A percentile compares a stretch with the other conserved stretches of the same genome.
Evolutionary conservation across 805 yeast species (phyloP).

Genomic region (Lachancea kluyveri): DNA sequence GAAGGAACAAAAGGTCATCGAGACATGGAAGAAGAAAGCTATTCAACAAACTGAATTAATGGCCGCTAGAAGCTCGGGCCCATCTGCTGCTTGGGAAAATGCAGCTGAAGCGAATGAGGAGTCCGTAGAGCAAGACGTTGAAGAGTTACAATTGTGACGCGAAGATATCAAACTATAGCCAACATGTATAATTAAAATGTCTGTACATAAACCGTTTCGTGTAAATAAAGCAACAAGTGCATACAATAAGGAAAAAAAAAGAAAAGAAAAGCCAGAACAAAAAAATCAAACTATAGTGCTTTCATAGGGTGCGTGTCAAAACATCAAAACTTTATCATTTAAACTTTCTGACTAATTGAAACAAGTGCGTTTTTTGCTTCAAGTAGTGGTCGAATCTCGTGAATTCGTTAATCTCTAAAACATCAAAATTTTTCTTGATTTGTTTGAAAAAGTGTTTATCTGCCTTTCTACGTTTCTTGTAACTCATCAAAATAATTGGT

Average conservation of each 20-base stretch:
- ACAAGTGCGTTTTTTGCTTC: conserved; percentile 37
- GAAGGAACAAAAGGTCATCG: conserved; percentile 64
- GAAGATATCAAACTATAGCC: too few relatives aligned
- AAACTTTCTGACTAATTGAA: conserved; percentile 30
- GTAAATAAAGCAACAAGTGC: too few relatives aligned
- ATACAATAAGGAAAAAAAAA: background rate
- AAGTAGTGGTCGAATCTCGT: conserved; percentile 32
- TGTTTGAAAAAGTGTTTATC: conserved; percentile 29
- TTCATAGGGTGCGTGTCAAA: background rate
- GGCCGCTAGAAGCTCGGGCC: conserved; percentile 39
- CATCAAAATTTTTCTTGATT: conserved; percentile 30
- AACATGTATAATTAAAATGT: too few relatives aligned
- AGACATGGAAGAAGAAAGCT: conserved; percentile 70
- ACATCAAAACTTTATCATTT: background rate
- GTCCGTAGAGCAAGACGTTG: conserved; percentile 4
- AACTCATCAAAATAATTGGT: conserved; percentile 45
- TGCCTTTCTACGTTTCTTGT: conserved; percentile 46
- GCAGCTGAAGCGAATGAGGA: conserved; percentile 4
- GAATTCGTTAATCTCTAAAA: conserved; percentile 29
- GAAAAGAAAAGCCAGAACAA: background rate
- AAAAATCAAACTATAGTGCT: too few relatives aligned
- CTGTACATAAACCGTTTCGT: conserved; percentile 1
- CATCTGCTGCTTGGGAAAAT: conserved; percentile 27
- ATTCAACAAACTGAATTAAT: conserved; percentile 51
- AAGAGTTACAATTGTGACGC: background rate